These are phyloP conservation scores for Crotalaria pallida DNA, from an alignment of 306 rosid genomes.

Conservation along the genomic window DNA sequence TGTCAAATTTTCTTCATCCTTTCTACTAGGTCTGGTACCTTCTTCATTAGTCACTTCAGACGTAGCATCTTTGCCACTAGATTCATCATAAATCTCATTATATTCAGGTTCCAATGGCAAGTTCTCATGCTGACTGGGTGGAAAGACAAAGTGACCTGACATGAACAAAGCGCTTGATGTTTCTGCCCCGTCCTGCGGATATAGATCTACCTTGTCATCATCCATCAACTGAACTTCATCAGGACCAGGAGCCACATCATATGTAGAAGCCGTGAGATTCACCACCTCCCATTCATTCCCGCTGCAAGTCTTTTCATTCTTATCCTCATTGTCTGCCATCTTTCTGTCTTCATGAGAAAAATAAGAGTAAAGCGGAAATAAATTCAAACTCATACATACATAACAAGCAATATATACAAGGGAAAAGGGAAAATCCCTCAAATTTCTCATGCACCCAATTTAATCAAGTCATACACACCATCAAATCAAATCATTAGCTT, in stretches of 20 bases:
- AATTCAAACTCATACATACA: neutral
- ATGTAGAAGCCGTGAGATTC: conserved; percentile 85
- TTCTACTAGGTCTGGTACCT: conserved; percentile 44
- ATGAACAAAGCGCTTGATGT: conserved; percentile 74
- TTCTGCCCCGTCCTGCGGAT: conserved; percentile 52
- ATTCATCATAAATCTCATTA: conserved; percentile 40
- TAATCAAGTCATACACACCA: neutral
- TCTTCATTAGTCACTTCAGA: conserved; percentile 44
- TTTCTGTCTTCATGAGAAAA: conserved; percentile 28
- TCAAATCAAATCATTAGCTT: neutral
- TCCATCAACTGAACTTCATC: conserved; percentile 45
- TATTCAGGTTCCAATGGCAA: conserved; percentile 64
- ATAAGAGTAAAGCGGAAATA: neutral
- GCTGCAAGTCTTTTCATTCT: conserved; percentile 57
- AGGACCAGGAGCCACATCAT: conserved; percentile 85
- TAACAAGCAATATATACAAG: neutral
- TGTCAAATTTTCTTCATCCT: conserved; percentile 53
- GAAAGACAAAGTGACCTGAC: conserved; percentile 91
- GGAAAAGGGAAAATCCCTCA: neutral
- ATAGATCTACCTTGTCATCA: conserved; percentile 31
- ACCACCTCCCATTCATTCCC: conserved; percentile 98
- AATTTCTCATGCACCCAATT: neutral
- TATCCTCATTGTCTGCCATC: conserved; percentile 76
- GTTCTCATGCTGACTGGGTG: conserved; percentile 77
- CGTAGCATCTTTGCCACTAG: conserved; percentile 34